Base-by-base conservation (phyloP, 352 stramenopile species). In the Phytopythium ostracodes region DNA sequence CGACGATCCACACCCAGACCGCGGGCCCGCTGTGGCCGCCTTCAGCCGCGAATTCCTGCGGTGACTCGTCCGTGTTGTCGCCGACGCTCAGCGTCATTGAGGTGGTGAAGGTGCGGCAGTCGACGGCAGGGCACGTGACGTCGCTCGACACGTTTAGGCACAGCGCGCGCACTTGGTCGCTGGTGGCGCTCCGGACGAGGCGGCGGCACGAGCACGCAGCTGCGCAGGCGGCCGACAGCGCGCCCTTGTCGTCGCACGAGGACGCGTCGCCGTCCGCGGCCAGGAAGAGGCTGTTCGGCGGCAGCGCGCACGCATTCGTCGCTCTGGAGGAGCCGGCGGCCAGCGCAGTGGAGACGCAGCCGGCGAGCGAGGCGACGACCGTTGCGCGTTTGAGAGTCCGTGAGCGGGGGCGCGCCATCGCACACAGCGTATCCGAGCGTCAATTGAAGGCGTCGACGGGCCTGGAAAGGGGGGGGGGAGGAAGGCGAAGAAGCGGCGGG, bases 1-100 rank as follows among this genome's bases (percentile, higher is more conserved):
- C 70, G 18, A 79, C 43, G 10, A 62, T 64, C 65, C 75, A 85
- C 27, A 78, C 61, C 67, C 70, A 81, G 24, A 72, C 55, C 25
- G 69, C 55, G 43, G 80, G 52, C 31, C 63, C 62, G 27, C 22
- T 47, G 9, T 25, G 35, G 20, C 33, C 55, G 36, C 27, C 17
- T 9, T n/a, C 56, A 54, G 18, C 42, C 18, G 42, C 42, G 38
- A 44, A n/a, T 15, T 44, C 38, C 38, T 22, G 38, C 38, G 38
- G 38, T 2, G 38, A n/a, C 18, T n/a, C 52, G 44, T 51, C 56
- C 6, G n/a, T 46, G 36, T 57, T 60, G 22, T 59, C 12, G 31
- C 4, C 24, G 25, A 24, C 24, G 25, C 24, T 56, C 12, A 15
- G n/a, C n/a, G 15, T 18, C 10, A 31, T 31, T 25, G 46, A 33